A percentile compares a stretch with the other conserved stretches of the same genome.
Evolutionary conservation across 1,284 basidiomycete genomes (phyloP).

Genomic region (Agroathelia rolfsii): DNA sequence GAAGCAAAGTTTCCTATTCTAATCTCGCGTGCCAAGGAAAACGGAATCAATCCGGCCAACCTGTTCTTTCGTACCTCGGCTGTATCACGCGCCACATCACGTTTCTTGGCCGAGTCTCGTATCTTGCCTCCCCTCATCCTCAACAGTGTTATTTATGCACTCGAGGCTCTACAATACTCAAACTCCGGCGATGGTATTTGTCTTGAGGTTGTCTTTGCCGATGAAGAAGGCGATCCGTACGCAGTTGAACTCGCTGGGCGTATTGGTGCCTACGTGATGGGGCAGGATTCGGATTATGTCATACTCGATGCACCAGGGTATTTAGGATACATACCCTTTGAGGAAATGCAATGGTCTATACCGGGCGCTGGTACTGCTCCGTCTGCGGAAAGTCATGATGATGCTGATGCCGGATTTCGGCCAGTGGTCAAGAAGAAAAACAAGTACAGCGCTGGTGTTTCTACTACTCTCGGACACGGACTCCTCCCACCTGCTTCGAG

Average conservation of each 20-base stretch:
- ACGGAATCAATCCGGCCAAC: conserved; percentile 50
- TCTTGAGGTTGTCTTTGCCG: conserved; percentile 62
- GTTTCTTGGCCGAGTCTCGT: conserved; percentile 63
- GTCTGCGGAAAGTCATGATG: too few species aligned
- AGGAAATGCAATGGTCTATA: conserved; percentile 67
- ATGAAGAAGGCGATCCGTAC: conserved; percentile 82
- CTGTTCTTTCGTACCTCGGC: conserved; percentile 81
- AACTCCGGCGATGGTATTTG: conserved; percentile 21
- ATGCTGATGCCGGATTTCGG: conserved; percentile 51
- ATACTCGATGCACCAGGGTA: conserved; percentile 67
- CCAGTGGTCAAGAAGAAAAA: conserved; percentile 40
- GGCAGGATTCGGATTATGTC: conserved; percentile 77
- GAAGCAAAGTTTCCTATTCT: conserved; percentile 67
- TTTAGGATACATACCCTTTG: conserved; percentile 71
- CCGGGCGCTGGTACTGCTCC: conserved; percentile 23
- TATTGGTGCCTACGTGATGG: conserved; percentile 66
- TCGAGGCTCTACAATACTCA: conserved; percentile 37
- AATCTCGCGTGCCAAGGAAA: conserved; percentile 48
- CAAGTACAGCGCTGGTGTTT: conserved; percentile 23
- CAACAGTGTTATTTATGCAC: conserved; percentile 50
- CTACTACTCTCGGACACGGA: conserved; percentile 27
- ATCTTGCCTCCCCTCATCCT: conserved; percentile 71
- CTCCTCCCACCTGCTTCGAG: conserved; percentile 52
- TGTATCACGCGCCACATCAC: conserved; percentile 53
- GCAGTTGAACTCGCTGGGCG: conserved; percentile 76